A percentile compares a stretch with the other conserved stretches of the same genome.
Evolutionary conservation across 306 rosid species (phyloP).

Genomic region (Cicer judaicum): DNA sequence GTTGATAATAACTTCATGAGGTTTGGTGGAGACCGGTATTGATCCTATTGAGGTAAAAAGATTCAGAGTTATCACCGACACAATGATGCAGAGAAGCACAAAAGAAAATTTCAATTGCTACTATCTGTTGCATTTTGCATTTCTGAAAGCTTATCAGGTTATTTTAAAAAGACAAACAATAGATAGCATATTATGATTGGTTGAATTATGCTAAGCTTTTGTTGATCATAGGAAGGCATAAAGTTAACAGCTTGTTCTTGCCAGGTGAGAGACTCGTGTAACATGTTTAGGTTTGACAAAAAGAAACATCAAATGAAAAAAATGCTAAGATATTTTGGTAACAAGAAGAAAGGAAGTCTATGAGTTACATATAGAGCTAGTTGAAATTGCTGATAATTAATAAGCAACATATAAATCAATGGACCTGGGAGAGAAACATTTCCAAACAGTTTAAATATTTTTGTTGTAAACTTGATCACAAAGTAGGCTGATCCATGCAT

Average conservation of each 20-base stretch:
- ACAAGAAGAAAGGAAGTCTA: conserved; percentile 17
- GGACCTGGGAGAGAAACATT: conserved; percentile 21
- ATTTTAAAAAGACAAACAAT: conserved; percentile 28
- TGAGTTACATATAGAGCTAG: not conserved
- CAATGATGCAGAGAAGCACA: conserved; percentile 34
- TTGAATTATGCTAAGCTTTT: conserved; percentile 21
- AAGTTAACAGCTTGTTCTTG: not conserved
- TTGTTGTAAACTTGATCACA: conserved; percentile 10
- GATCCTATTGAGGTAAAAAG: conserved; percentile 60
- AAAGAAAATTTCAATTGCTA: conserved; percentile 12
- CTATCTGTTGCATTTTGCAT: not conserved
- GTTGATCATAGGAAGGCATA: conserved; percentile 11
- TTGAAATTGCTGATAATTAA: conserved; percentile 21
- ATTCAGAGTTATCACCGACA: conserved; percentile 37
- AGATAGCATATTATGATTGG: conserved; percentile 17
- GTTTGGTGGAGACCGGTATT: conserved; percentile 76
- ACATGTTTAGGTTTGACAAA: conserved; percentile 8
- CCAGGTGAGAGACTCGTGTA: not conserved
- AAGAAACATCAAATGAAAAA: conserved; percentile 7
- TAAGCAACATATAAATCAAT: conserved; percentile 4
- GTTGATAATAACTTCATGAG: conserved; percentile 73
- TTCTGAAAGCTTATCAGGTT: conserved; percentile 24
- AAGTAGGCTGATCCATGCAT: conserved; percentile 3
- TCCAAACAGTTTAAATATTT: conserved; percentile 2
- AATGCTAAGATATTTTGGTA: not conserved